Evolutionary conservation across 805 yeast genomes (phyloP), one percentile per base, ranked within the genome.

Genomic region (Yamadazyma sp.): DNA sequence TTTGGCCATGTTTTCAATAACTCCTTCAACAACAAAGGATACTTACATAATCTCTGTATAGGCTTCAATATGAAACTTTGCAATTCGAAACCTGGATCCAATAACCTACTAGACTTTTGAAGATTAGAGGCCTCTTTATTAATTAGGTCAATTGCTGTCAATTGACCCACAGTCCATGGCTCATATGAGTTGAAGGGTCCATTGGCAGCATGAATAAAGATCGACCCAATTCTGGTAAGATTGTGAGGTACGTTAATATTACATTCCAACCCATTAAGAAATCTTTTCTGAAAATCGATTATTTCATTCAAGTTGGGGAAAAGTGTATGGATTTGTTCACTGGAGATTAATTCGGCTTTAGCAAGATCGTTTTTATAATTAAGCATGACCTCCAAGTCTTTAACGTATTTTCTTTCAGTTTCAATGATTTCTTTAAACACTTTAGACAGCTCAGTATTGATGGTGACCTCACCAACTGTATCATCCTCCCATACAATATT

Each of bases 31-130:
- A 93, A 69, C 35, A 93, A 64, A 2, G 98, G 99, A 60, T 93
- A 93, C 58, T 90, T 87, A 71, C 96, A 87, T n/a, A 93, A 73
- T 46, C 99, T 76, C 67, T 93, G 99, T 25, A 93, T 87, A 0
- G 99, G 99, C 59, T 91, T 93, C 50, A 93, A 78, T 28, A 93
- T 71, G 60, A 86, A 86, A 35, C 91, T 81, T 56, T 86, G 98
- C 37, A 93, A 70, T 59, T 91, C 99, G 55, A 89, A 81, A 28
- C 87, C 84, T 18, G 93, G 91, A 47, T 82, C 91, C 42, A 90
- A 78, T 26, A 89, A 62, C 14, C 66, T 55, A 3, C 83, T 71
- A 14, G 80, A 71, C 42, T 73, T 72, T 32, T 56, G 63, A 37
- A 88, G 71, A 48, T 77, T 77, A 4, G 70, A 55, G 4, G 78